Evolutionary conservation across 75 land plant genomes (phyloP).

Genomic region (Cupressus sempervirens): DNA sequence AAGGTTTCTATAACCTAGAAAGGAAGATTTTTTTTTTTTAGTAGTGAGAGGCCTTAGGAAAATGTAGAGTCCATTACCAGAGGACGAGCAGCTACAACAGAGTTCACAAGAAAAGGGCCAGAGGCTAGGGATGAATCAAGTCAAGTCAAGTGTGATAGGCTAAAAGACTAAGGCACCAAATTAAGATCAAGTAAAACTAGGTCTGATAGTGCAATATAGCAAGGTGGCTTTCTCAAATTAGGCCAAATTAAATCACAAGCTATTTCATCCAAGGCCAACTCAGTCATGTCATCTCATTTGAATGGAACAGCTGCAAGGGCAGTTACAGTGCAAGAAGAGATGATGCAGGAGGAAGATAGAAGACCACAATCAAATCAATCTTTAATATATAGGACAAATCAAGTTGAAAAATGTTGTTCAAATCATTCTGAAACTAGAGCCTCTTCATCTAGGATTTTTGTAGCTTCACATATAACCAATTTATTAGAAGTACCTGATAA

Average conservation of each 20-base stretch:
- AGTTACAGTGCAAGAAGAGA: neutral
- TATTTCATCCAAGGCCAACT: neutral
- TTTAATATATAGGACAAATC: neutral
- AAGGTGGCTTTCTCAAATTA: conserved; percentile 1
- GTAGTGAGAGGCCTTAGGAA: conserved; percentile 66
- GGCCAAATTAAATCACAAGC: neutral
- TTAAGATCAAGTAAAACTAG: neutral
- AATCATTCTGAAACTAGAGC: neutral
- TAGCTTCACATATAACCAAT: too few relatives aligned
- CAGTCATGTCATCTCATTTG: neutral
- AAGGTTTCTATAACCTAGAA: conserved; percentile 83
- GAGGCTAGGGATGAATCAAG: conserved; percentile 9
- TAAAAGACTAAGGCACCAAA: neutral
- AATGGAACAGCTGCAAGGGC: neutral
- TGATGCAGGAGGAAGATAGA: neutral
- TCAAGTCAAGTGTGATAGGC: neutral
- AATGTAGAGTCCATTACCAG: conserved; percentile 56
- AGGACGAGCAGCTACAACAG: conserved; percentile 72
- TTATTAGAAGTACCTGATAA: too few relatives aligned
- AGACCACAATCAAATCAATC: neutral
- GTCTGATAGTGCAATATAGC: neutral
- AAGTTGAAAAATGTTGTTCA: neutral
- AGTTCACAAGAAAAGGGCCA: conserved; percentile 43
- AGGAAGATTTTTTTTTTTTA: conserved; percentile 69
- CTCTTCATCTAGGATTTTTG: conserved; percentile 17